These are phyloP conservation scores for Aspergillus tubingensis DNA, from an alignment of 2,329 filamentous ascomycete species.

Conservation along the genomic window DNA sequence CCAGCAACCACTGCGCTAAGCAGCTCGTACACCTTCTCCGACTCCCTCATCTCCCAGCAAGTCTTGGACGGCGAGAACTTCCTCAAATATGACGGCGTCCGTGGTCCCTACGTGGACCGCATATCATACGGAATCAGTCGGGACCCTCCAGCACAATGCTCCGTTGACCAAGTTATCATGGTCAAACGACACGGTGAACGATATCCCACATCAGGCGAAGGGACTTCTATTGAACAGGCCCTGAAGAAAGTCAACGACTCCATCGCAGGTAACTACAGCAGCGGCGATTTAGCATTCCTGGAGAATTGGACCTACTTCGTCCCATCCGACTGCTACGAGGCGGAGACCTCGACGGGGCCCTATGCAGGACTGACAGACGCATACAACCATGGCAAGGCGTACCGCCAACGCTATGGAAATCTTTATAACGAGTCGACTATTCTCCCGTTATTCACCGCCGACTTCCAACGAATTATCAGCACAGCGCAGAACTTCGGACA, in stretches of 20 bases:
- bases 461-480: slow-evolving; percentile 23
- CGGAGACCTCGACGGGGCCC: slow-evolving; percentile 23
- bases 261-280: slow-evolving; percentile 1
- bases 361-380: slow-evolving; percentile 22
- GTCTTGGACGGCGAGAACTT: slow-evolving; percentile 21
- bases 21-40: not conserved
- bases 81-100: slow-evolving; percentile 23
- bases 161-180: slow-evolving; percentile 27
- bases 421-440: slow-evolving; percentile 18
- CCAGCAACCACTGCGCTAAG: slow-evolving; percentile 1
- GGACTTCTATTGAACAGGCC: slow-evolving; percentile 12
- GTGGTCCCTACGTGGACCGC: slow-evolving; percentile 23
- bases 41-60: slow-evolving; percentile 11
- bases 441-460: slow-evolving; percentile 22
- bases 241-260: slow-evolving; percentile 21
- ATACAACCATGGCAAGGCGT: slow-evolving; percentile 21
- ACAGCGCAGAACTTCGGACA: slow-evolving; percentile 26
- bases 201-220: slow-evolving; percentile 18
- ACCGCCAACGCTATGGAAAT: slow-evolving; percentile 24
- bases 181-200: slow-evolving; percentile 28
- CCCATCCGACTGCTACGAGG: slow-evolving; percentile 19
- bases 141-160: slow-evolving; percentile 22
- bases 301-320: slow-evolving; percentile 27
- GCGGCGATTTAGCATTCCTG: slow-evolving; percentile 23
- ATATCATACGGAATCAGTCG: slow-evolving; percentile 22